Conservation (phyloP, 2,329 filamentous ascomycete species). For the Monilinia fructigena region DNA sequence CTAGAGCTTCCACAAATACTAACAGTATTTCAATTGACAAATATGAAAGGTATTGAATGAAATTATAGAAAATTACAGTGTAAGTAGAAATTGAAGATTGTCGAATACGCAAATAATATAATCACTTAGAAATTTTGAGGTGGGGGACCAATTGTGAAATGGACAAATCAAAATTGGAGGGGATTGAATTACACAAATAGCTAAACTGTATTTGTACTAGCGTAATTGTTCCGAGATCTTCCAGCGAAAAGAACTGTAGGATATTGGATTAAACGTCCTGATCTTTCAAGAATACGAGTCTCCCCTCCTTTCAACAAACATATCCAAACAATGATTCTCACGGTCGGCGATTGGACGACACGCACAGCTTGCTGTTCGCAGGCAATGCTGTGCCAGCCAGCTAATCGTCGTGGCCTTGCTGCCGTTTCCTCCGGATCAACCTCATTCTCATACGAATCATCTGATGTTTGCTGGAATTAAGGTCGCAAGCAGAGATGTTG, state of each 20-base stretch:
- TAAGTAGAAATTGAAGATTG: slow-evolving; percentile 16
- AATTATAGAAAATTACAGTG: slow-evolving; percentile 12
- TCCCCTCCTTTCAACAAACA: slow-evolving; percentile 34
- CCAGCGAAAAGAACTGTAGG: slow-evolving; percentile 30
- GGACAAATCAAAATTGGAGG: slow-evolving; percentile 18
- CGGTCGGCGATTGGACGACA: slow-evolving; percentile 63
- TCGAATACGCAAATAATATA: slow-evolving; percentile 7
- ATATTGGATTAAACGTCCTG: slow-evolving; percentile 18
- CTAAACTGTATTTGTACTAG: slow-evolving; percentile 14
- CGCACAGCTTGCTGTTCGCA: slow-evolving; percentile 61
- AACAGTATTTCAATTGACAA: slow-evolving; percentile 49
- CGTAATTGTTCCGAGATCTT: slow-evolving; percentile 23
- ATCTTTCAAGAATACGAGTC: slow-evolving; percentile 27
- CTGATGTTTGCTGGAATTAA: slow-evolving; percentile 84
- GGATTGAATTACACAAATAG: slow-evolving; percentile 7
- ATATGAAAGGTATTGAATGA: not conserved
- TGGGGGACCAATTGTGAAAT: slow-evolving; percentile 18
- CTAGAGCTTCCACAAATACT: slow-evolving; percentile 72
- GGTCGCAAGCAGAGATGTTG: slow-evolving; percentile 85
- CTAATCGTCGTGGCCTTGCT: slow-evolving; percentile 61
- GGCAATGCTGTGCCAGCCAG: slow-evolving; percentile 56
- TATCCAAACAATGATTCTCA: slow-evolving; percentile 65
- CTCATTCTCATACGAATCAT: slow-evolving; percentile 82
- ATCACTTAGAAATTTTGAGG: slow-evolving; percentile 23
- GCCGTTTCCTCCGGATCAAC: slow-evolving; percentile 63